Base-by-base conservation (phyloP, 2,329 filamentous ascomycete species). In the Colletotrichum ledebouriae region DNA sequence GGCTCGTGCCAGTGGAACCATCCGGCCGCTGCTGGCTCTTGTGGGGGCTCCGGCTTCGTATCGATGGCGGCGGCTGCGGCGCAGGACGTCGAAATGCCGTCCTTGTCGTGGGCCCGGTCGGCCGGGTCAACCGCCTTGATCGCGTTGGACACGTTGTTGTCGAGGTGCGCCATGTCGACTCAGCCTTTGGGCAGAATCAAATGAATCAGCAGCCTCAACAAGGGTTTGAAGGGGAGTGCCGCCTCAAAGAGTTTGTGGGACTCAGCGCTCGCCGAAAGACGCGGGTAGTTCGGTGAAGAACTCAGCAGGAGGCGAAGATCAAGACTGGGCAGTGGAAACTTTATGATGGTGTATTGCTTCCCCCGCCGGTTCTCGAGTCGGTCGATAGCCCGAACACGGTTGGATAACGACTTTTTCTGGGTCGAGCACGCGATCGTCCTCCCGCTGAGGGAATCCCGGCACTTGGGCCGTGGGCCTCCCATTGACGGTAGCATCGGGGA, bases 1-100 rank as follows among this genome's bases (percentile, higher is more conserved):
- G 79, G 78, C 53, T 82, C 79, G 67, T 83, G 79, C 82, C 81
- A 83, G 56, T 79, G 77, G 59, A 81, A 78, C 77, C 78, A 80
- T 11, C 39, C 70, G 61, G 47, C 49, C 10, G 44, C 37, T 46
- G 69, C 59, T 42, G 22, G 63, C 20, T 49, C 41, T 39, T 68
- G 68, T 70, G 67, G 67, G 67, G 67, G 46, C 52, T 59, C 58
- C 63, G 63, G 58, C 53, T 70, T 70, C 15, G 52, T 47, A 22
- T 62, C 67, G 52, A 4, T 4, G 25, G 25, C 25, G 25, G 25
- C 60, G 42, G 56, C 59, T n/a, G 11, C 37, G 20, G 42, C 56
- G 56, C 56, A 60, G 15, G 44, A 53, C 5, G 65, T 65, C 9
- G 47, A 59, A 41, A 64, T 63, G 13, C 50, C 50, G 52, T 69